Percentiles rank a stretch among this genome's conserved stretches.
These are phyloP conservation scores for Dentiscutata heterogama DNA, from an alignment of 371 early-diverging fungal species.

Conservation along the genomic window DNA sequence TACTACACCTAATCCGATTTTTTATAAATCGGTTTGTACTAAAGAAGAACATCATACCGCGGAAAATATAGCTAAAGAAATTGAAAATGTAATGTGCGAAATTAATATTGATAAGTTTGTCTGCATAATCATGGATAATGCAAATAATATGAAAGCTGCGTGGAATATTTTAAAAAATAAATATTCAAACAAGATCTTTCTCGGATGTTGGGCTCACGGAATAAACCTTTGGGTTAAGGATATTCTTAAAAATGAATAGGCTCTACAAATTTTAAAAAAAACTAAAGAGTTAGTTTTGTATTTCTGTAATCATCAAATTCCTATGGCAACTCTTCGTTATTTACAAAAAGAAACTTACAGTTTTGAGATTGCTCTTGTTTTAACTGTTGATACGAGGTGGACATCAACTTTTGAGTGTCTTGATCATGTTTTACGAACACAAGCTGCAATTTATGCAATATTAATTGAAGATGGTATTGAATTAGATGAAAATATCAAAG, in stretches of 20 bases:
- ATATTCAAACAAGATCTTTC: neutral
- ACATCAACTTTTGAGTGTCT: neutral
- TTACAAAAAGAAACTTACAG: neutral
- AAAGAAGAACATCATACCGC: too few species aligned
- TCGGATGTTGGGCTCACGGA: neutral
- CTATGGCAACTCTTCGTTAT: neutral
- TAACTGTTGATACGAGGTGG: neutral
- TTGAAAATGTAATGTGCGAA: too few species aligned
- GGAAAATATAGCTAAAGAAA: too few species aligned
- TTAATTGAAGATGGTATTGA: neutral
- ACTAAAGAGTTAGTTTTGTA: neutral
- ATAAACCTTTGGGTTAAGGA: constrained; percentile 1
- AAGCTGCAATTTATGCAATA: neutral
- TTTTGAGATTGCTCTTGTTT: neutral
- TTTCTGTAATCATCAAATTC: neutral
- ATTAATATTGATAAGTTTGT: too few species aligned
- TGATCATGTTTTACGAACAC: neutral
- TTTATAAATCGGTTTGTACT: too few species aligned
- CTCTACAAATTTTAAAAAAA: neutral
- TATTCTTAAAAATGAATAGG: neutral
- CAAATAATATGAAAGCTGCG: neutral
- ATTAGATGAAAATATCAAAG: neutral
- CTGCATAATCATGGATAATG: neutral
- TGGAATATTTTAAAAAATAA: neutral
- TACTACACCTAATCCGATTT: too few species aligned